Evolutionary conservation across 108 stramenopile genomes (phyloP), one percentile per base, ranked within the genome.

Genomic region (Parietichytrium sp.): DNA sequence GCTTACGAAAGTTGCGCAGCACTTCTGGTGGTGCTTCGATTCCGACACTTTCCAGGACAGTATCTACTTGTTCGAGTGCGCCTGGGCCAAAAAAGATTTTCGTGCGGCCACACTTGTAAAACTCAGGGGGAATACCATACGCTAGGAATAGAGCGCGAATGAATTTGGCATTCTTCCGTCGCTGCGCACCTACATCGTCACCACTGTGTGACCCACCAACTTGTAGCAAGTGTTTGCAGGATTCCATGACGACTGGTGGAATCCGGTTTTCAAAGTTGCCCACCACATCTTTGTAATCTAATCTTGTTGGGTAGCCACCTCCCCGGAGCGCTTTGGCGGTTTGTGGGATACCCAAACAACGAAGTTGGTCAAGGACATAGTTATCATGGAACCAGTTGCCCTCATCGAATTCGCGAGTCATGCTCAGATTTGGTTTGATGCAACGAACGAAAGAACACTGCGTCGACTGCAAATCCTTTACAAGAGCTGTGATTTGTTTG

Each of bases 361-460:
- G 79, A 7, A 80, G 79, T 42, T 80, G 79, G 30, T 80, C 79
- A 4, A 80, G 79, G 12, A 80, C 79, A 52, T 52, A 51, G 29
- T 30, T 18, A 20, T 26, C 29, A 25, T 80, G 52, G 79, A 80
- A 80, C 51, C 49, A 27, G 20, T 1, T 13, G 3, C 18, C 51
- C 3, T 52, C 30, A 8, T 6, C 20, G 13, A 23, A 7, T 3
- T 80, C 61, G 42, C 61, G 61, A 1, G 38, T 16, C 61, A 72
- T 45, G 8, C 38, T 45, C 33, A 72, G 51, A 42, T 80, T 80
- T 18, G 79, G 79, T 26, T 53, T 52, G 16, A 80, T 52, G 51
- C 79, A 80, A 15, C 79, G 79, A 20, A 80, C 79, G 20, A 80
- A 80, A 1, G 79, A 80, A 30, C 51, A 52, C 10, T 26, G 18